Conservation (phyloP, 208 protist genomes). For the Porcisia deanei region DNA sequence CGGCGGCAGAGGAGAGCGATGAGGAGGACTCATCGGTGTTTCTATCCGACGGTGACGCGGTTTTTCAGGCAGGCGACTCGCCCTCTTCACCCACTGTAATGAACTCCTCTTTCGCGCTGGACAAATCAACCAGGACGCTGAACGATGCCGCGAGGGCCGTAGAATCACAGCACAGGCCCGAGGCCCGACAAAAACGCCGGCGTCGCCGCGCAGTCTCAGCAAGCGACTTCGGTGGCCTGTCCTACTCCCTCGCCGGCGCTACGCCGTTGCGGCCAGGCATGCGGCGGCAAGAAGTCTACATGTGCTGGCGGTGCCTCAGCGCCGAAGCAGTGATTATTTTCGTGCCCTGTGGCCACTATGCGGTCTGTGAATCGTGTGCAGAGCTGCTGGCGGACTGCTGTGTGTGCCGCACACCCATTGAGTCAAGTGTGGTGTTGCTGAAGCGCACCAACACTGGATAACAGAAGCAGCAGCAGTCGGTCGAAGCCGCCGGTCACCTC, state of each 20-base stretch:
- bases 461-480: slow-evolving; percentile 9
- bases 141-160: slow-evolving; percentile 20
- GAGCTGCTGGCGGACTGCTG: slow-evolving; percentile 50
- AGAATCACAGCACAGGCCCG: slow-evolving; percentile 19
- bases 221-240: slow-evolving; percentile 43
- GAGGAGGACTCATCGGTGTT: background rate
- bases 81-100: background rate
- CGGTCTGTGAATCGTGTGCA: slow-evolving; percentile 51
- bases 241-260: slow-evolving; percentile 47
- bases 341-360: slow-evolving; percentile 73
- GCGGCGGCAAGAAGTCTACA: slow-evolving; percentile 56
- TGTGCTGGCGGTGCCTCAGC: slow-evolving; percentile 79
- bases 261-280: slow-evolving; percentile 37
- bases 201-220: slow-evolving; percentile 39
- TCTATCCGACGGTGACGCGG: slow-evolving; percentile 15
- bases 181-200: slow-evolving; percentile 16
- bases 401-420: slow-evolving; percentile 52
- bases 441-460: slow-evolving; percentile 7
- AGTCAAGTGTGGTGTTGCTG: slow-evolving; percentile 46
- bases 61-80: background rate
- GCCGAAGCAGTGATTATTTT: slow-evolving; percentile 64
- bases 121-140: slow-evolving; percentile 9
- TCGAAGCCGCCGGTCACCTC: background rate
- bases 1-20: background rate
- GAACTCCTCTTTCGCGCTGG: slow-evolving; percentile 9